Percentiles rank a stretch among this genome's conserved stretches.
These are phyloP conservation scores for Flagelloscypha sp. DNA, from an alignment of 768 basidiomycete species.

Conservation along the genomic window DNA sequence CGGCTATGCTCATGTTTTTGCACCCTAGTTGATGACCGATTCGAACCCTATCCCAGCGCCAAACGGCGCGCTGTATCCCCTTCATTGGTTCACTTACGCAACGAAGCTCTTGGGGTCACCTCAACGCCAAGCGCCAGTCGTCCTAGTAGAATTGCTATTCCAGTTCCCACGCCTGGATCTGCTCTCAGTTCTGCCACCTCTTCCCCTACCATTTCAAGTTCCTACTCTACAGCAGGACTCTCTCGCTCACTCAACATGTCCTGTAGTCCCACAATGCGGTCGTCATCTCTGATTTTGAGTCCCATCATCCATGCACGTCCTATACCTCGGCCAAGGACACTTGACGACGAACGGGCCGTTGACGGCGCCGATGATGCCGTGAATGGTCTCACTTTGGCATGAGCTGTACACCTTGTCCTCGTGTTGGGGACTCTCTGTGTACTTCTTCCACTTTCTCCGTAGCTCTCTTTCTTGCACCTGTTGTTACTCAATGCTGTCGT, in stretches of 20 bases:
- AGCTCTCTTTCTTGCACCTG: too few relatives aligned
- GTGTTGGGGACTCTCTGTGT: too few relatives aligned
- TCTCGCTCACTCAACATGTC: constrained; percentile 47
- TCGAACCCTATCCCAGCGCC: constrained; percentile 72
- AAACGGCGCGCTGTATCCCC: constrained; percentile 83
- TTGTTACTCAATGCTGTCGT: too few relatives aligned
- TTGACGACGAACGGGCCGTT: constrained; percentile 60
- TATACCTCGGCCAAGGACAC: constrained; percentile 39
- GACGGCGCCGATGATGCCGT: constrained; percentile 78
- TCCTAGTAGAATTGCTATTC: constrained; percentile 67
- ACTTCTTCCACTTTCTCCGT: too few relatives aligned
- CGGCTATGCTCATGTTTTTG: constrained; percentile 8
- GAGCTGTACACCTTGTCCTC: too few relatives aligned
- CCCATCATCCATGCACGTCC: constrained; percentile 67
- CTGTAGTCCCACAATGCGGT: constrained; percentile 68
- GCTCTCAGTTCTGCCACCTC: constrained; percentile 56
- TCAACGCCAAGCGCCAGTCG: constrained; percentile 46
- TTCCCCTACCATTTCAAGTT: constrained; percentile 57
- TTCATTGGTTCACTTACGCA: constrained; percentile 61
- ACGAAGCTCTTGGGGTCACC: constrained; percentile 41
- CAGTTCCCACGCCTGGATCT: constrained; percentile 53
- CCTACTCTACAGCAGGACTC: constrained; percentile 35
- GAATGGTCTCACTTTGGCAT: constrained; percentile 46
- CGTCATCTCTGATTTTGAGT: constrained; percentile 66
- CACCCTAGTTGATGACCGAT: constrained; percentile 69